Percentiles rank a stretch among this genome's conserved stretches.
Evolutionary conservation across 257 asterid genomes (phyloP).

Genomic region (Nicotiana paniculata): DNA sequence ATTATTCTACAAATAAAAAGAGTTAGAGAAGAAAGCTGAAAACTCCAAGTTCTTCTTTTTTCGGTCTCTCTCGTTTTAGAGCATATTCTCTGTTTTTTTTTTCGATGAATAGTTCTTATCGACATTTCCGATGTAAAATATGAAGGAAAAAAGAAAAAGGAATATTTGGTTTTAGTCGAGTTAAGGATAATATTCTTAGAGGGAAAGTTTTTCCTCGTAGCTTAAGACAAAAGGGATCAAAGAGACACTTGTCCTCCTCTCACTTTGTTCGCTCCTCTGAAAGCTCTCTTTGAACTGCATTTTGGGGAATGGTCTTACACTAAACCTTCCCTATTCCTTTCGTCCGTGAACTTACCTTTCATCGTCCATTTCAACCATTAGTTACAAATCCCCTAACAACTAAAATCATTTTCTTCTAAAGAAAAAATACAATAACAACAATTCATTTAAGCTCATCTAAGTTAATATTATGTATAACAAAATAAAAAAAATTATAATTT

Average conservation of each 20-base stretch:
- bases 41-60: not conserved
- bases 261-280: not conserved
- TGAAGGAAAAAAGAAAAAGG: too few relatives aligned
- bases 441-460: too few relatives aligned
- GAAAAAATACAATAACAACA: too few relatives aligned
- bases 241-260: not conserved
- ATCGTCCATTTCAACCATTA: not conserved
- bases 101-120: not conserved
- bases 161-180: too few relatives aligned
- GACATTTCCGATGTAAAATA: not conserved
- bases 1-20: not conserved
- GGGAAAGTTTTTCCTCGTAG: not conserved
- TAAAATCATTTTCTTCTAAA: too few relatives aligned
- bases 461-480: too few relatives aligned
- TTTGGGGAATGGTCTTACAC: too few relatives aligned
- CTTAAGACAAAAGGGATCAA: not conserved
- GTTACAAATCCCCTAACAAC: not conserved
- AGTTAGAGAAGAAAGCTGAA: not conserved
- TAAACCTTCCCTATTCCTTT: not conserved
- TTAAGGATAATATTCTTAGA: not conserved
- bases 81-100: not conserved
- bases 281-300: not conserved
- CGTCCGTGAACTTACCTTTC: not conserved
- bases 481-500: too few relatives aligned
- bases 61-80: not conserved